phyloP scores from a whole-genome alignment of 2,329 filamentous ascomycete genomes.

The Botrytis tulipae region DNA sequence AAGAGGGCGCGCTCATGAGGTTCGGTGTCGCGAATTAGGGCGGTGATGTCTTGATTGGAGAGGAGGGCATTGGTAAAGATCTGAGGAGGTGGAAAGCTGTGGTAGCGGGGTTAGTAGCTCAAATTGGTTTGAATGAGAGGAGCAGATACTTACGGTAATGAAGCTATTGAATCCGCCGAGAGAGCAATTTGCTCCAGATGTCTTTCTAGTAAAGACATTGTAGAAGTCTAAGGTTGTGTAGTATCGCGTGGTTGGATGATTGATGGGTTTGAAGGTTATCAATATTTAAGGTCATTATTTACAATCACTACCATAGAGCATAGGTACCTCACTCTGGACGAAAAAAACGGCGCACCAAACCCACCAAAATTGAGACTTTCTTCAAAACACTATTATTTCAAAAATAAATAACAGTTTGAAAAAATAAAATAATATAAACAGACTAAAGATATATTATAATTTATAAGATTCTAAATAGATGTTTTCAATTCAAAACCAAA shows the following conservation, averaged over 20 bases:
- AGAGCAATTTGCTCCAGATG: constrained; percentile 76
- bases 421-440: too few species aligned
- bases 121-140: neutral
- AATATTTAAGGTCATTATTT: constrained; percentile 3
- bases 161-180: constrained; percentile 73
- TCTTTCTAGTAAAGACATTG: constrained; percentile 66
- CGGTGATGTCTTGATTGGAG: constrained; percentile 85
- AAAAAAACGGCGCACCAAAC: too few species aligned
- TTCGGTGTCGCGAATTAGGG: constrained; percentile 92
- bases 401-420: too few species aligned
- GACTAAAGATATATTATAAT: too few species aligned
- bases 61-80: constrained; percentile 95
- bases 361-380: too few species aligned
- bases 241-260: neutral
- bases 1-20: constrained; percentile 92
- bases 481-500: too few species aligned
- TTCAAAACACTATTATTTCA: too few species aligned
- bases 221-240: constrained; percentile 23
- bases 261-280: neutral
- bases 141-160: constrained; percentile 59
- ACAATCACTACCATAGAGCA: too few species aligned
- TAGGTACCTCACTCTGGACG: too few species aligned
- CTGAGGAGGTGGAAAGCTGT: constrained; percentile 83
- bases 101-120: constrained; percentile 22
- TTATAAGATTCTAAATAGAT: too few species aligned